These are phyloP conservation scores for Cenchrus americanus DNA, from an alignment of 176 grass and related monocot species.

Conservation along the genomic window DNA sequence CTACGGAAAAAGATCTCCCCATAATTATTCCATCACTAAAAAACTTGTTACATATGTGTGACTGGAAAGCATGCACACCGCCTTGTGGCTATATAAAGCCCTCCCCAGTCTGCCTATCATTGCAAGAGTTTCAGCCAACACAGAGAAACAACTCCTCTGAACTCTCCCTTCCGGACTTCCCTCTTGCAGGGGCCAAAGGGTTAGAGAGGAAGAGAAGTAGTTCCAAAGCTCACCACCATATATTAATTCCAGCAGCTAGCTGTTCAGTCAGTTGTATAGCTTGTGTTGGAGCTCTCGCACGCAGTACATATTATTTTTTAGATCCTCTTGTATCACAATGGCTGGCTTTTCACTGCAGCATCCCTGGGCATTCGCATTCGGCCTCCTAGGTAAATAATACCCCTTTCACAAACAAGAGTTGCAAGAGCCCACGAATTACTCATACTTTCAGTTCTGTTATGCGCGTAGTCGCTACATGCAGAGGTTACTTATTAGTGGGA, in stretches of 20 bases:
- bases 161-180: slow-evolving; percentile 32
- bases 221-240: background rate
- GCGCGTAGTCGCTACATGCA: too few species aligned
- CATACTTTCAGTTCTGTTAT: background rate
- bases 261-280: slow-evolving; percentile 21
- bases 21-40: background rate
- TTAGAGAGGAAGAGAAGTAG: slow-evolving; percentile 39
- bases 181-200: slow-evolving; percentile 35
- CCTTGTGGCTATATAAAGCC: slow-evolving; percentile 44
- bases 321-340: slow-evolving; percentile 41
- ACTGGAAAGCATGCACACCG: background rate
- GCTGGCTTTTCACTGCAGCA: slow-evolving; percentile 60
- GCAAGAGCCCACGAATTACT: background rate
- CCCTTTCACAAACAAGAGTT: background rate
- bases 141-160: slow-evolving; percentile 19
- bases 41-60: background rate
- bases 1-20: background rate
- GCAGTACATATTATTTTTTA: background rate
- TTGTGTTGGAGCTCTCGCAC: slow-evolving; percentile 17
- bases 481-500: background rate
- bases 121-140: slow-evolving; percentile 51
- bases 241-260: background rate
- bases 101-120: background rate
- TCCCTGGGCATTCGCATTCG: slow-evolving; percentile 69
- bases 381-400: slow-evolving; percentile 66